Evolutionary conservation across 352 stramenopile genomes (phyloP).

Genomic region (Pythium brassicae): DNA sequence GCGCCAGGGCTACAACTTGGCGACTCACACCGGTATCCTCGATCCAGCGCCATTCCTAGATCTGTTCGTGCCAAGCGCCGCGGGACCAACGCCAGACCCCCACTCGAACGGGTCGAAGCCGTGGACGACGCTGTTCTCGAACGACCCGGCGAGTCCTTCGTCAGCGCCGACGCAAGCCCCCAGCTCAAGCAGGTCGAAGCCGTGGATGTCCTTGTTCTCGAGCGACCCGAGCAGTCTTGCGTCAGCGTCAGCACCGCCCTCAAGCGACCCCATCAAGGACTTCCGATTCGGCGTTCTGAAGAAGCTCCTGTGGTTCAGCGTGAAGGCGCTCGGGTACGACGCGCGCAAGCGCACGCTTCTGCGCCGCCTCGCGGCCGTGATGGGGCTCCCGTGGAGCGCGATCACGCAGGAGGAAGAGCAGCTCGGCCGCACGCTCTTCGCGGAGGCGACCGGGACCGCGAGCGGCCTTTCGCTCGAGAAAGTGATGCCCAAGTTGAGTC

Average conservation of each 20-base stretch:
- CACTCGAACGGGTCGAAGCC: not conserved
- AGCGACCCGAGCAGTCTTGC: not conserved
- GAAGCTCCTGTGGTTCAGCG: slow-evolving; percentile 74
- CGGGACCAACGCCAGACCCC: not conserved
- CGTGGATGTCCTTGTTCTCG: not conserved
- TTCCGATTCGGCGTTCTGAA: slow-evolving; percentile 68
- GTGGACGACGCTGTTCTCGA: slow-evolving; percentile 5
- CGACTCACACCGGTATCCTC: slow-evolving; percentile 17
- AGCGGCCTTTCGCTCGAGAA: slow-evolving; percentile 53
- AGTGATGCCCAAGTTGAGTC: slow-evolving; percentile 39
- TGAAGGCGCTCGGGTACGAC: slow-evolving; percentile 76
- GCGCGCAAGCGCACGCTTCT: slow-evolving; percentile 55
- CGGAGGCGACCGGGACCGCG: slow-evolving; percentile 47
- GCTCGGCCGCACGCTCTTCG: slow-evolving; percentile 61
- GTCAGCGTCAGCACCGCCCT: not conserved
- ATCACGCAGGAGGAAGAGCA: slow-evolving; percentile 60
- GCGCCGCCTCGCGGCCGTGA: slow-evolving; percentile 30
- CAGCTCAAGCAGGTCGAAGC: not conserved
- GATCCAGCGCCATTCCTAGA: slow-evolving; percentile 58
- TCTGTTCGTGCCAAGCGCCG: slow-evolving; percentile 36
- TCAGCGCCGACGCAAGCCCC: not conserved
- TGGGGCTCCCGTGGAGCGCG: slow-evolving; percentile 48
- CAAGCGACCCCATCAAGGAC: slow-evolving; percentile 11
- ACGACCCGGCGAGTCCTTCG: not conserved
- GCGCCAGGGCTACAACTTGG: slow-evolving; percentile 5